phyloP scores from a whole-genome alignment of 106 monocot genomes.

The Dendrobium huoshanense region DNA sequence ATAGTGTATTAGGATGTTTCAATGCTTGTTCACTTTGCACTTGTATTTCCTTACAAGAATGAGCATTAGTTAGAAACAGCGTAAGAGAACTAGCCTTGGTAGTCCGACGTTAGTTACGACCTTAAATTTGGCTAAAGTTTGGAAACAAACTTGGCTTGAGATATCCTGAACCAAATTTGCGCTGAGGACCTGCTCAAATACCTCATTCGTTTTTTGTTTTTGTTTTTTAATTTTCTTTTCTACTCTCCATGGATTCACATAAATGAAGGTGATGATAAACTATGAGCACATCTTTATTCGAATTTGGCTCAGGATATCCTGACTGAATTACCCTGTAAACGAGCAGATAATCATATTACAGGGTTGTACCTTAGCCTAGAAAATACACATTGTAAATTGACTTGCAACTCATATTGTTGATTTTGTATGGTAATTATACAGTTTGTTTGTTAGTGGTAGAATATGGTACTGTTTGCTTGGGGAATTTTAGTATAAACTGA shows the following conservation, averaged over 20 bases:
- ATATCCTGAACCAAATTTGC: not conserved
- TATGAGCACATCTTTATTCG: not conserved
- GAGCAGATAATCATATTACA: too few species aligned
- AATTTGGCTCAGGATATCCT: too few species aligned
- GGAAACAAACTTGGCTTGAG: not conserved
- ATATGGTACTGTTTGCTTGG: not conserved
- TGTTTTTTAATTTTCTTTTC: too few species aligned
- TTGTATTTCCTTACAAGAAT: not conserved
- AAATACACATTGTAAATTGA: not conserved
- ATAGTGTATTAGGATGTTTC: not conserved
- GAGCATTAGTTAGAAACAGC: not conserved
- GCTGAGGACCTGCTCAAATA: not conserved
- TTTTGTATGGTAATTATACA: not conserved
- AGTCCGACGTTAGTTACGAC: not conserved
- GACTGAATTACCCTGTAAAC: not conserved
- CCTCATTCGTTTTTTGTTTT: too few species aligned
- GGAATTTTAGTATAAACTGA: not conserved
- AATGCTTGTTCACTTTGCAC: not conserved
- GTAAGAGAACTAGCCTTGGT: not conserved
- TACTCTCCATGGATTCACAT: not conserved
- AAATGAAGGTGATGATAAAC: not conserved
- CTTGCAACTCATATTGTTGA: not conserved
- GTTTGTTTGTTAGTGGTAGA: not conserved
- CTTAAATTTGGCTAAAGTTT: not conserved
- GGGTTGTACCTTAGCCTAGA: not conserved